phyloP scores from a whole-genome alignment of 2,329 filamentous ascomycete species.

The Sporothrix mexicana region DNA sequence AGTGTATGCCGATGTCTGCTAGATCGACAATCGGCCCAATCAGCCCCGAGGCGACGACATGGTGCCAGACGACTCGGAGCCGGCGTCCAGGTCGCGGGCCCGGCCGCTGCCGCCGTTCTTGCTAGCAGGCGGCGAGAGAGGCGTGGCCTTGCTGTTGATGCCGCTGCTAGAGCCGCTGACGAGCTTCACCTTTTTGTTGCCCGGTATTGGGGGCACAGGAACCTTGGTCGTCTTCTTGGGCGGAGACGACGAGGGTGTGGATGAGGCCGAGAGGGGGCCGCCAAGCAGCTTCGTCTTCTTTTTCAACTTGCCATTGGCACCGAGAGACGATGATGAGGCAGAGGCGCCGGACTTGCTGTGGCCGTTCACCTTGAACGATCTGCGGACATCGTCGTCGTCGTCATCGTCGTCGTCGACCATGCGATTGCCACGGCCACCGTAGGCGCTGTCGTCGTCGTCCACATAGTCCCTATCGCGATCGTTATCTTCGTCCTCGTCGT shows the following conservation, averaged over 20 bases:
- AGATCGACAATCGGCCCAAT: too few species aligned
- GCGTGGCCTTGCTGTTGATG: constrained; percentile 47
- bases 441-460: constrained; percentile 28
- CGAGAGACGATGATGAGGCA: background rate
- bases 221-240: constrained; percentile 54
- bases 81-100: constrained; percentile 52
- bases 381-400: constrained; percentile 27
- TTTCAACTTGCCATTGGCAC: constrained; percentile 30
- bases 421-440: background rate
- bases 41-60: constrained; percentile 59
- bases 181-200: constrained; percentile 56
- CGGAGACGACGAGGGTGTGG: constrained; percentile 47
- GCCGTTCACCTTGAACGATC: constrained; percentile 34
- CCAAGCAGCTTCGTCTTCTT: constrained; percentile 36
- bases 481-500: constrained; percentile 35
- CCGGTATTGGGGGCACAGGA: constrained; percentile 47
- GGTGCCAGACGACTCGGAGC: constrained; percentile 63
- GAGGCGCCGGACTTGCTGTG: background rate
- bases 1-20: too few species aligned
- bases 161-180: constrained; percentile 38
- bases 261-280: constrained; percentile 33
- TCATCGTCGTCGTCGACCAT: constrained; percentile 27
- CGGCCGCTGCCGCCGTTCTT: constrained; percentile 51
- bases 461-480: constrained; percentile 35
- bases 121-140: constrained; percentile 55